These are phyloP conservation scores for Hypoxylon fragiforme DNA, from an alignment of 495 filamentous ascomycete genomes.

Conservation along the genomic window DNA sequence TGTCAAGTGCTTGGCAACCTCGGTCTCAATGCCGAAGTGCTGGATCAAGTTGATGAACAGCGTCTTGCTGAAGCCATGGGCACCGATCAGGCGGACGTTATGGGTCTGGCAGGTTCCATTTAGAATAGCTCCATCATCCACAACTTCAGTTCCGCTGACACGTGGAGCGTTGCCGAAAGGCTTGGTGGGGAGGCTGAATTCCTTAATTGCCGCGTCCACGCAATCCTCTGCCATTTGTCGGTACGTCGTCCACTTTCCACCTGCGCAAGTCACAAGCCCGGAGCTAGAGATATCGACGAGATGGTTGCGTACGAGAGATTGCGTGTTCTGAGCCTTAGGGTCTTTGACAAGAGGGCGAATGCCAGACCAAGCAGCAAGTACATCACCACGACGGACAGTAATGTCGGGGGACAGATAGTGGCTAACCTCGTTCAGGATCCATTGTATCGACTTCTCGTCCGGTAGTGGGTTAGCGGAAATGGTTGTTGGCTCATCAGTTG, in stretches of 20 bases:
- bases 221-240: constrained; percentile 98
- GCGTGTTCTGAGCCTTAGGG: constrained; percentile 89
- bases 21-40: constrained; percentile 93
- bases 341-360: constrained; percentile 93
- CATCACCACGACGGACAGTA: constrained; percentile 89
- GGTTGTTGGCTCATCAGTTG: constrained; percentile 84
- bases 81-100: constrained; percentile 84
- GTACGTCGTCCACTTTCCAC: constrained; percentile 99
- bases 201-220: constrained; percentile 83
- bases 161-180: constrained; percentile 64
- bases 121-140: constrained; percentile 73
- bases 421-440: constrained; percentile 91
- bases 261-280: constrained; percentile 91
- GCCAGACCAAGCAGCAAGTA: constrained; percentile 94
- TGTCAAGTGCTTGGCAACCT: constrained; percentile 89
- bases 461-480: constrained; percentile 84
- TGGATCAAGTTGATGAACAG: constrained; percentile 99
- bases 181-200: constrained; percentile 70
- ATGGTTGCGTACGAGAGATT: constrained; percentile 95
- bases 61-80: constrained; percentile 92
- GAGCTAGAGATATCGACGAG: constrained; percentile 84
- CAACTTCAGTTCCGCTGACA: constrained; percentile 75
- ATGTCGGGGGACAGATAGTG: constrained; percentile 91
- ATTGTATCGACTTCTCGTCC: constrained; percentile 90
- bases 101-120: constrained; percentile 92